Percentiles rank a stretch among this genome's conserved stretches.
These are phyloP conservation scores for Myriosclerotinia duriaeana DNA, from an alignment of 2,329 filamentous ascomycete species.

Conservation along the genomic window DNA sequence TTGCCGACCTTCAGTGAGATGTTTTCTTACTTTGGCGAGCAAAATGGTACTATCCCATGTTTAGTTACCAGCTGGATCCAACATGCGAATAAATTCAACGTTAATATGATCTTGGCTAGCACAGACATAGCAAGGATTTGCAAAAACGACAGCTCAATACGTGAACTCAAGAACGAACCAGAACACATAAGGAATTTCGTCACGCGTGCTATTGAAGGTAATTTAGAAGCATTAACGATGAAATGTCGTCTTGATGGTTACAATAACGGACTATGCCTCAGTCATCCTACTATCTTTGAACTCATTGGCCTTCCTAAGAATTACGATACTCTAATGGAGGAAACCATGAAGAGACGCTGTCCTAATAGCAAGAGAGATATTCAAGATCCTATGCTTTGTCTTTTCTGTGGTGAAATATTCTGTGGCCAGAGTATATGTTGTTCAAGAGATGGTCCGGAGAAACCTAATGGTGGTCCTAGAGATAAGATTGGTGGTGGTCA, in stretches of 20 bases:
- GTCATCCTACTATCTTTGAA: constrained; percentile 91
- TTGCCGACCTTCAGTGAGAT: constrained; percentile 79
- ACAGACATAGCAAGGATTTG: background rate
- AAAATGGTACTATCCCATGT: constrained; percentile 41
- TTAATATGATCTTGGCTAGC: background rate
- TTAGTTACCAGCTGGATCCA: constrained; percentile 70
- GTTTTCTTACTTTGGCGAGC: constrained; percentile 45
- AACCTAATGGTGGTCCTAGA: constrained; percentile 41
- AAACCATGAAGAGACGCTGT: constrained; percentile 79
- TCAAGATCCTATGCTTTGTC: constrained; percentile 84
- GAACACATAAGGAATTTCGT: background rate
- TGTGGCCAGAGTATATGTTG: constrained; percentile 95
- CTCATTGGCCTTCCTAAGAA: constrained; percentile 88
- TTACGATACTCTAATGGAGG: constrained; percentile 89
- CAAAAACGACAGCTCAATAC: background rate
- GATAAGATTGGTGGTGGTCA: constrained; percentile 75
- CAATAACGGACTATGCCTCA: constrained; percentile 44
- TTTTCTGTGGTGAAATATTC: constrained; percentile 96
- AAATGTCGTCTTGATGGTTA: background rate
- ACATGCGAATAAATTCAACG: constrained; percentile 23
- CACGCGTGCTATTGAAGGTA: background rate
- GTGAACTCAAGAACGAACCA: background rate
- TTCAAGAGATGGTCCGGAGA: constrained; percentile 55
- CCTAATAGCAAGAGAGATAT: constrained; percentile 90
- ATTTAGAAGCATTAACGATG: background rate